Evolutionary conservation across 148 eudicot species (phyloP).

Genomic region (Spergularia bocconei): DNA sequence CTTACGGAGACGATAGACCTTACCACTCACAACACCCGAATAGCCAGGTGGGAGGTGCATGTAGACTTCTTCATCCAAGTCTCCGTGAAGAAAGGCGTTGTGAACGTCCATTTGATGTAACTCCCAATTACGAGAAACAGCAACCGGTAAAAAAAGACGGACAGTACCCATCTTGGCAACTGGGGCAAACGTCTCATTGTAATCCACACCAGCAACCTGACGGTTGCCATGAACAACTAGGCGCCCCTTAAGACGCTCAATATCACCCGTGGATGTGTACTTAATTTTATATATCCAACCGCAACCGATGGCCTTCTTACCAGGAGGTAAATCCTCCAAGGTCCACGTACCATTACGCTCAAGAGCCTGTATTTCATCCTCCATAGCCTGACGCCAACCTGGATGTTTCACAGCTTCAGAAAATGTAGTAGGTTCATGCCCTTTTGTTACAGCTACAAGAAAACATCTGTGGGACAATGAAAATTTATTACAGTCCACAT

Average conservation of each 20-base stretch:
- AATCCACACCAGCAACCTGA: not conserved
- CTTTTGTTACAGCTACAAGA: not conserved
- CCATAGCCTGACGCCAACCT: not conserved
- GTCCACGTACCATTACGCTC: conserved; percentile 9
- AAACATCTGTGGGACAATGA: not conserved
- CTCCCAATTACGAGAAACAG: too few relatives aligned
- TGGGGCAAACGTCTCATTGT: not conserved
- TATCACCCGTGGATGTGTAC: not conserved
- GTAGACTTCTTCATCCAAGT: too few relatives aligned
- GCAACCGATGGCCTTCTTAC: conserved; percentile 4
- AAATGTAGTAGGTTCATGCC: not conserved
- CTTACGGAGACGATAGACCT: too few relatives aligned
- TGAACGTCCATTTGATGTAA: too few relatives aligned
- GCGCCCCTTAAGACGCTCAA: too few relatives aligned
- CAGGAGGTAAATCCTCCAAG: not conserved
- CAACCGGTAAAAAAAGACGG: too few relatives aligned
- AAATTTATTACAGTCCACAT: too few relatives aligned
- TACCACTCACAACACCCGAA: not conserved
- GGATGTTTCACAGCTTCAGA: not conserved
- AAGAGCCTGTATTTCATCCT: not conserved
- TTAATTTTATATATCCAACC: not conserved
- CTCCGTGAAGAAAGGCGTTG: too few relatives aligned
- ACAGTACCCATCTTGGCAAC: too few relatives aligned
- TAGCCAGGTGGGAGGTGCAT: not conserved
- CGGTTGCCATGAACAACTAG: not conserved